phyloP scores from a whole-genome alignment of 306 rosid genomes.

The Lathyrus aphaca region DNA sequence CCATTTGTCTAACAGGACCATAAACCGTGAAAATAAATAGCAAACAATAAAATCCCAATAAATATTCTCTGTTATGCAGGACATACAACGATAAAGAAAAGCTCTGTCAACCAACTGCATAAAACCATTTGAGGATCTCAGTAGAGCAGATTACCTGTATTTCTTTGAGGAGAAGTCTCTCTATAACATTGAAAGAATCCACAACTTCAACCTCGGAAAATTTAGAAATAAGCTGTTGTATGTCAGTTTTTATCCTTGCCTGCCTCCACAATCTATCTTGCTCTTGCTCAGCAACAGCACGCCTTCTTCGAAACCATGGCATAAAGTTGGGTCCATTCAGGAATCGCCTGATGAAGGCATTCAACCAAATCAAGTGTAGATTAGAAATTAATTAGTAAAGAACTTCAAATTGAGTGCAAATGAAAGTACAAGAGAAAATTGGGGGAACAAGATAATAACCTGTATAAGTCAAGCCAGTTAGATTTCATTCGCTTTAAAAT shows the following conservation, averaged over 20 bases:
- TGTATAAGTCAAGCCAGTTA: slow-evolving; percentile 85
- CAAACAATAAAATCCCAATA: slow-evolving; percentile 4
- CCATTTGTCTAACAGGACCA: slow-evolving; percentile 16
- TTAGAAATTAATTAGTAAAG: slow-evolving; percentile 18
- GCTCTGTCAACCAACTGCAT: slow-evolving; percentile 23
- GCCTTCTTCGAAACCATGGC: slow-evolving; percentile 86
- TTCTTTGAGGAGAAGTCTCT: slow-evolving; percentile 76
- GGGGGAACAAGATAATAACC: slow-evolving; percentile 41
- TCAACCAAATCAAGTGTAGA: slow-evolving; percentile 29
- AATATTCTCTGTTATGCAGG: neutral
- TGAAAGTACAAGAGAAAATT: slow-evolving; percentile 10
- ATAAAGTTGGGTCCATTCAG: slow-evolving; percentile 80
- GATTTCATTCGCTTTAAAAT: slow-evolving; percentile 83
- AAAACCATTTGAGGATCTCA: neutral
- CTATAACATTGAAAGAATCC: slow-evolving; percentile 75
- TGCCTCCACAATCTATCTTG: slow-evolving; percentile 84
- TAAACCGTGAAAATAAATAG: slow-evolving; percentile 4
- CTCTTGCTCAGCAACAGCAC: slow-evolving; percentile 82
- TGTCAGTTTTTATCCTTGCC: slow-evolving; percentile 74
- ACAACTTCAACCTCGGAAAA: slow-evolving; percentile 78
- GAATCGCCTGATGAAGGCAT: slow-evolving; percentile 66
- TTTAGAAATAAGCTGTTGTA: slow-evolving; percentile 61
- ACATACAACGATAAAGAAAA: neutral
- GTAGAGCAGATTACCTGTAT: slow-evolving; percentile 55
- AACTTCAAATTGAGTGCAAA: slow-evolving; percentile 16